These are phyloP conservation scores for Trichosporon coremiiforme DNA, from an alignment of 1,284 basidiomycete genomes.

Conservation along the genomic window DNA sequence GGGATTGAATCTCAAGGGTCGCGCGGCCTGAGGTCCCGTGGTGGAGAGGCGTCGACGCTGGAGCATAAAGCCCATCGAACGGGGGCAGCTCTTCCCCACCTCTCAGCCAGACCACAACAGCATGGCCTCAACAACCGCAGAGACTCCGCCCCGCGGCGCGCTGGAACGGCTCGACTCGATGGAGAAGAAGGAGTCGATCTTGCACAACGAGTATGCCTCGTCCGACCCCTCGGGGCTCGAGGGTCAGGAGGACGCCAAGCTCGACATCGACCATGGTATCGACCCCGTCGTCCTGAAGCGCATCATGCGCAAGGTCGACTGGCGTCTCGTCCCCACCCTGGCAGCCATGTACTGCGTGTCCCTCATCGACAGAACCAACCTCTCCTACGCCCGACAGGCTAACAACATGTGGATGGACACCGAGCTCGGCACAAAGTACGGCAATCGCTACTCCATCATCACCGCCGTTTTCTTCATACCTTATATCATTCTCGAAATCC, in stretches of 20 bases:
- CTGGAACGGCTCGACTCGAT: background rate
- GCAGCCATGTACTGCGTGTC: slow-evolving; percentile 32
- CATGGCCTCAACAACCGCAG: background rate
- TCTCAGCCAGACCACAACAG: background rate
- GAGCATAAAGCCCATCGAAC: background rate
- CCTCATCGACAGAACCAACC: slow-evolving; percentile 33
- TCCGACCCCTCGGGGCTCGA: background rate
- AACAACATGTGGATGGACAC: slow-evolving; percentile 35
- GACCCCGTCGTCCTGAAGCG: slow-evolving; percentile 20
- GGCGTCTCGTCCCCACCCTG: slow-evolving; percentile 25
- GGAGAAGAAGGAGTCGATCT: slow-evolving; percentile 1
- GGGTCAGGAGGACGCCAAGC: background rate
- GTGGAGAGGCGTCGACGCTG: background rate
- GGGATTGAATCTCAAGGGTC: background rate
- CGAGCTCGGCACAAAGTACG: slow-evolving; percentile 37
- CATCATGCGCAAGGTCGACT: slow-evolving; percentile 27
- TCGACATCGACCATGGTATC: slow-evolving; percentile 30
- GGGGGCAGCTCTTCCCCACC: background rate
- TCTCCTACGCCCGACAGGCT: slow-evolving; percentile 33
- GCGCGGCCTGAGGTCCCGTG: background rate
- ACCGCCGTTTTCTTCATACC: slow-evolving; percentile 52
- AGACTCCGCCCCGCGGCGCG: background rate
- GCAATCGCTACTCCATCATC: slow-evolving; percentile 53
- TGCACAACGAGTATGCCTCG: background rate
- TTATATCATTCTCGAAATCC: slow-evolving; percentile 53